phyloP scores from a whole-genome alignment of 2,329 filamentous ascomycete genomes.

The Cercospora beticola region DNA sequence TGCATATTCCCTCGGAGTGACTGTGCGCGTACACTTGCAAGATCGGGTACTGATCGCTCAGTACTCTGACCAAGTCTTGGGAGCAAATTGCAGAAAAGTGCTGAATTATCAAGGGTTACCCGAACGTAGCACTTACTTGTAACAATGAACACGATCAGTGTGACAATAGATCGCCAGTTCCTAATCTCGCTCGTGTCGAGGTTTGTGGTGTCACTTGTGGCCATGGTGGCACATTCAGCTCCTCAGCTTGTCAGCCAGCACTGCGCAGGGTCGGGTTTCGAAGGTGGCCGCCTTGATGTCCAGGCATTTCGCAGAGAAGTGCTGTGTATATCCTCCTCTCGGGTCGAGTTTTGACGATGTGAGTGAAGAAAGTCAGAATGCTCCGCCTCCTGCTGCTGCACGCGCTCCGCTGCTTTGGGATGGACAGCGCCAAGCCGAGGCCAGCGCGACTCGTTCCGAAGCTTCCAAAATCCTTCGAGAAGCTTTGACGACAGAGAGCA shows the following conservation, averaged over 20 bases:
- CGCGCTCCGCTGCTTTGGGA: background rate
- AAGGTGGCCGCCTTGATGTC: background rate
- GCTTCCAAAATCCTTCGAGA: conserved; percentile 8
- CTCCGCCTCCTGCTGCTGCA: background rate
- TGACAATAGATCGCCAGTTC: conserved; percentile 68
- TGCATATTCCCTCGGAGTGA: background rate
- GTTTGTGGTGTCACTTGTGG: conserved; percentile 16
- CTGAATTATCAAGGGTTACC: background rate
- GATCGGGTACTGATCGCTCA: background rate
- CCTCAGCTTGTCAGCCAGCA: background rate
- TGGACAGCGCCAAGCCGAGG: background rate
- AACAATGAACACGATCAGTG: conserved; percentile 65
- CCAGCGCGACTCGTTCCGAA: background rate
- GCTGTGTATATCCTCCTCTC: background rate
- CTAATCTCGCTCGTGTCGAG: conserved; percentile 58
- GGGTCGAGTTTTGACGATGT: background rate
- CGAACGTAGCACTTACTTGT: conserved; percentile 59
- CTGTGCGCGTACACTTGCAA: background rate
- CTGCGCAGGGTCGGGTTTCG: background rate
- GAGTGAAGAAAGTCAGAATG: background rate
- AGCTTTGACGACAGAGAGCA: background rate
- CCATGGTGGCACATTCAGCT: conserved; percentile 1
- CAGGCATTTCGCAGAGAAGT: conserved; percentile 1
- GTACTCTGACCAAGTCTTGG: background rate
- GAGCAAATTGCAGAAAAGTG: background rate